Evolutionary conservation across 495 filamentous ascomycete genomes (phyloP).

Genomic region (Polyplosphaeria fusca): DNA sequence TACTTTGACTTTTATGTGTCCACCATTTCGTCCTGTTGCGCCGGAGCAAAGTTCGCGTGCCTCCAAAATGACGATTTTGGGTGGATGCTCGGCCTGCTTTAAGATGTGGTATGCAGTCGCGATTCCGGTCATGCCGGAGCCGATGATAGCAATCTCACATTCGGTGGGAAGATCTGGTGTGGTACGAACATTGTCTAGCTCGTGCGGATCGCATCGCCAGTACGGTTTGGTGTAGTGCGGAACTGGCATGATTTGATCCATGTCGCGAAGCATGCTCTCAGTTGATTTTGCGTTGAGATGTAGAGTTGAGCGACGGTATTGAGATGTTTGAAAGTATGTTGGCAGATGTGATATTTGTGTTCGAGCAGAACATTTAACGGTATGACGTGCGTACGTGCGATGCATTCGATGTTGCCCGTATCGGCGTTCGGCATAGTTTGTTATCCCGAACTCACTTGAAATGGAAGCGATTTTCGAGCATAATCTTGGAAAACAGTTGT

Average conservation of each 20-base stretch:
- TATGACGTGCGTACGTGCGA: too few species aligned
- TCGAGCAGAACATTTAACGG: too few species aligned
- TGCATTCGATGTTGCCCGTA: too few species aligned
- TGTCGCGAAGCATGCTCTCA: too few species aligned
- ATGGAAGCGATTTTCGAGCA: too few species aligned
- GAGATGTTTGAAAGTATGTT: too few species aligned
- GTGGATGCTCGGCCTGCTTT: constrained; percentile 1
- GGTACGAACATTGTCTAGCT: constrained; percentile 53
- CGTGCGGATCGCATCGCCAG: constrained; percentile 65
- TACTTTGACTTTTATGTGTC: constrained; percentile 62
- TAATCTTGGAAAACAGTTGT: too few species aligned
- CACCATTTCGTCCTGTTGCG: constrained; percentile 61
- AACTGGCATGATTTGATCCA: constrained; percentile 26
- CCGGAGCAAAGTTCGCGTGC: constrained; percentile 56
- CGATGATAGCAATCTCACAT: constrained; percentile 63
- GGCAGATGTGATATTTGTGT: too few species aligned
- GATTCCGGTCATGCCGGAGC: constrained; percentile 67
- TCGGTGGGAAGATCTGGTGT: constrained; percentile 47
- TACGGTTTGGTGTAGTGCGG: constrained; percentile 61
- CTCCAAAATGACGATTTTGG: constrained; percentile 53
- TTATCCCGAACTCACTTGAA: too few species aligned
- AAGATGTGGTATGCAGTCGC: constrained; percentile 59
- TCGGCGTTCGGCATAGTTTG: too few species aligned
- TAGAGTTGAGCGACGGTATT: too few species aligned
- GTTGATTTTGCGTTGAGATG: too few species aligned